Base-by-base conservation (phyloP, 352 stramenopile genomes). In the Phytopythium cucurbitacearum region DNA sequence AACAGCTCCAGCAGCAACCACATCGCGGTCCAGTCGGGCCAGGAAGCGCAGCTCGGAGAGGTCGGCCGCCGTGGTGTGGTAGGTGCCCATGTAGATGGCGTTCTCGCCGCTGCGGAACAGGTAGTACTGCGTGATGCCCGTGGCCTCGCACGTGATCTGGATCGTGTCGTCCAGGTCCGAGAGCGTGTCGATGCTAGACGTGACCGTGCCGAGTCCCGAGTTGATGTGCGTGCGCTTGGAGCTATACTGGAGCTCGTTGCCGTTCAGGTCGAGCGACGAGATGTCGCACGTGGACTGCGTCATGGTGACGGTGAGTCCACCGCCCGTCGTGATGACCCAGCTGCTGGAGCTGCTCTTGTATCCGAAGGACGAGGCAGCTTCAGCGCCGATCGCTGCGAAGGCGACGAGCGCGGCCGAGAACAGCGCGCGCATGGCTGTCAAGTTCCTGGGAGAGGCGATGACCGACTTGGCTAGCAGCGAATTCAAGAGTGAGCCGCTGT, bases 71-170 rank as follows among this genome's bases (percentile, higher is more conserved):
- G 43, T 51, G 7, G 60, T 65, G 60, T 83, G 73, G 63, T 84
- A 67, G 11, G 73, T 84, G 38, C 70, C 70, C 70, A 84, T 80
- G 68, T 84, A 84, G 48, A 84, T 67, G 32, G 59, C 61, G 33
- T 79, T 84, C 48, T 84, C 73, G 13, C 67, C 66, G 4, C 68
- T 63, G 13, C 73, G 70, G 62, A 84, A 77, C 8, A 80, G 61
- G 35, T 77, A 80, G 37, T 76, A 80, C 52, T 84, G 73, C 51
- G 75, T 74, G 10, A 80, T 40, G 0, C 70, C 70, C 1, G 48
- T 59, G 7, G 53, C 46, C 33, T 63, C 59, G 55, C 73, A 84
- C 36, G 63, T 72, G 54, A 83, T 53, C 42, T 76, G 73, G 51
- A 83, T 73, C 11, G 64, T 74, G 51, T 71, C 58, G 33, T 69